Evolutionary conservation across 129 eudicot species (phyloP), one percentile per base, ranked within the genome.

Genomic region (Tagetes erecta): DNA sequence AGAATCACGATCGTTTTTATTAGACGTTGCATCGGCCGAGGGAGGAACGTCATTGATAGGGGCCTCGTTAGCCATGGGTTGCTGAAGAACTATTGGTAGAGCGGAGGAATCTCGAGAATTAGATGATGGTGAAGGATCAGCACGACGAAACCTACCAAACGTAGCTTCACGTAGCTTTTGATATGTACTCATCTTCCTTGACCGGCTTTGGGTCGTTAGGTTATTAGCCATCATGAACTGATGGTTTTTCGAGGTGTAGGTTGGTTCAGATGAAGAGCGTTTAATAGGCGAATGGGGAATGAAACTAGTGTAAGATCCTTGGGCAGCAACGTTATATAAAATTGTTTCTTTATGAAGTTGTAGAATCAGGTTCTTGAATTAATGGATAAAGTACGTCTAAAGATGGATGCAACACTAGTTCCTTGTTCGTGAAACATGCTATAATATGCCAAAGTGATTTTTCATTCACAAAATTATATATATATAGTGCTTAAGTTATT

Each of bases 151-250:
- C 35, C 74, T 40, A 55, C 81, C 69, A 39, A 83, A 63, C 72
- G 81, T 62, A 36, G 83, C 66, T 40, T 70, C 83, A 44, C 58
- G 79, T 8, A 83, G 66, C 81, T 72, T 86, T 4, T 86, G 76
- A 68, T 63, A 83, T 0, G 27, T 20, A 20, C 27, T 20, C 27
- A 20, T 20, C 27, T 20, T 20, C 27, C 27, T 20, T 20, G 80
- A 56, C 6, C 81, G 73, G 13, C 56, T 76, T 40, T 72, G 59
- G 51, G 33, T 60, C 6, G 74, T 52, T 49, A 81, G 80, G 76
- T 82, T 76, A 67, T 84, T 79, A 71, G 80, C 73, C 67, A 71
- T 80, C 5, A 85, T 80, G 88, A 87, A 75, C 9, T 75, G 57
- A 13, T 46, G 53, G 47, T 45, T 66, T 39, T 70, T 68, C 4